Percentiles rank a stretch among this genome's conserved stretches.
Evolutionary conservation across 2,329 filamentous ascomycete species (phyloP).

Genomic region (Chrysoporthe austroafricana): DNA sequence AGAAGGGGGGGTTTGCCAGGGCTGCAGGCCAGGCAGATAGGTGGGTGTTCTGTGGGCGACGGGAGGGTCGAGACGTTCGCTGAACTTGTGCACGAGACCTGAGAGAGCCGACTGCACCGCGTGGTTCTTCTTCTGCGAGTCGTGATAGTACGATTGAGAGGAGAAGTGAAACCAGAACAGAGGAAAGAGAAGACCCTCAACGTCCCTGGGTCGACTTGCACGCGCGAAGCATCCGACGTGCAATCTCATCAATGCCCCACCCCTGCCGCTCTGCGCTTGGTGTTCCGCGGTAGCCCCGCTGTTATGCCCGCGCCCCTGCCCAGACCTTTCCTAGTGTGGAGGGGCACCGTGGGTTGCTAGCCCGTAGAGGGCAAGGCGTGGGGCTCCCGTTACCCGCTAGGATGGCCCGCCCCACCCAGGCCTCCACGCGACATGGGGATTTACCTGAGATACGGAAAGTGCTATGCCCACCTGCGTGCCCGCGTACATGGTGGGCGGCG

Average conservation of each 20-base stretch:
- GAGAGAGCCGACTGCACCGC: not conserved
- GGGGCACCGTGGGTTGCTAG: not conserved
- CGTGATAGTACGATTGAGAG: not conserved
- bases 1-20: not conserved
- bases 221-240: not conserved
- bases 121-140: not conserved
- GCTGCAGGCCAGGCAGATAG: not conserved
- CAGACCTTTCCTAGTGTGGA: not conserved
- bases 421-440: not conserved
- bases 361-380: not conserved
- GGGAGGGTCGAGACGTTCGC: not conserved
- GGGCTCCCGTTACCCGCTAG: not conserved
- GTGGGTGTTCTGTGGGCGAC: not conserved
- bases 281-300: not conserved
- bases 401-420: not conserved
- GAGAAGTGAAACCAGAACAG: too few species aligned
- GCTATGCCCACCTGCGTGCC: not conserved
- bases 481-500: not conserved
- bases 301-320: not conserved
- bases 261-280: not conserved
- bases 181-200: too few species aligned
- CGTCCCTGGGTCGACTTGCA: too few species aligned
- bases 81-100: not conserved
- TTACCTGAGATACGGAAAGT: constrained; percentile 1
- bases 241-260: not conserved